Evolutionary conservation across 2,329 filamentous ascomycete genomes (phyloP), one percentile per base, ranked within the genome.

Genomic region (Fusarium pseudograminearum): DNA sequence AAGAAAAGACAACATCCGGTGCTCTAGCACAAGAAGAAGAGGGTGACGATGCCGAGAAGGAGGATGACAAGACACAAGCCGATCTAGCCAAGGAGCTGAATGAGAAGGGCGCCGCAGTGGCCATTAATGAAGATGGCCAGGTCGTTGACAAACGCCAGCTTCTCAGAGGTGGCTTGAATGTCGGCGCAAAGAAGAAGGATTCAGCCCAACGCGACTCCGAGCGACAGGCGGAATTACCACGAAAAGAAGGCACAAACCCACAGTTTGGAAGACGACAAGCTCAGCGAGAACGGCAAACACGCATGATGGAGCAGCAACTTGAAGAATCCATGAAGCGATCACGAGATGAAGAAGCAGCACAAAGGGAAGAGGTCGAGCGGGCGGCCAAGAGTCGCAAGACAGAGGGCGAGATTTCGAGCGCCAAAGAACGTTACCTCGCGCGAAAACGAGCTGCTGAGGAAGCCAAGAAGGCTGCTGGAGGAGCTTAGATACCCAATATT

Each of bases 141-240:
- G 90, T 96, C 3, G 90, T 93, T 28, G 93, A 97, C 77, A 95
- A 94, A 82, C 85, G 92, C n/a, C 90, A 96, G 77, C 83, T 96
- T 11, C 85, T 97, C 9, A 86, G 83, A 47, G 91, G 92, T 9
- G 93, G 93, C 28, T 84, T 97, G 53, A 97, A 97, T 73, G 81
- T 96, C 20, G 85, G 86, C 51, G 82, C 86, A 1, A 90, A 88
- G 76, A 89, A 90, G 71, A 89, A 89, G 77, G 81, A 85, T 58
- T 77, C 59, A 30, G 67, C 56, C 11, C 73, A 74, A 44, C 67
- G 52, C 28, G 76, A 77, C 41, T 62, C 74, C 1, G 61, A 71
- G 18, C 57, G 70, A 12, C 66, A 73, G 7, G 60, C 61, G 7
- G 74, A 81, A 56, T 69, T 71, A 20, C 78, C 79, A 40, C 74